These are phyloP conservation scores for Volvox reticuliferus DNA, from an alignment of 139 green algal species.

Conservation along the genomic window DNA sequence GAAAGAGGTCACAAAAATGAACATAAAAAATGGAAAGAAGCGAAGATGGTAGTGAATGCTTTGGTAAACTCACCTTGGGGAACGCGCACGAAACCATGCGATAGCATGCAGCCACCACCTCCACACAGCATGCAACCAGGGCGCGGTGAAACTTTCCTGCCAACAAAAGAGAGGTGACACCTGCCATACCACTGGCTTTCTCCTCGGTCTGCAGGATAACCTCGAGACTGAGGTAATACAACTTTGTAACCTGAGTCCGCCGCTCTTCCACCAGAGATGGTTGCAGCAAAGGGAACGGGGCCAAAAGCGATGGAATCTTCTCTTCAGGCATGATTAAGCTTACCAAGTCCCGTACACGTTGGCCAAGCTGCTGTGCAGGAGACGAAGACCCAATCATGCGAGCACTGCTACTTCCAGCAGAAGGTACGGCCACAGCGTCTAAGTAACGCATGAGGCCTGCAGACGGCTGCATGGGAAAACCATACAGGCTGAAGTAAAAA, in stretches of 20 bases:
- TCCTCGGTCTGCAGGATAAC: constrained; percentile 67
- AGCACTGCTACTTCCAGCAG: neutral
- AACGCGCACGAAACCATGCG: constrained; percentile 50
- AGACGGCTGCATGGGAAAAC: constrained; percentile 41
- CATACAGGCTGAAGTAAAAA: too few relatives aligned
- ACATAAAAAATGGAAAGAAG: neutral
- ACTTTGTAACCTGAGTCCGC: constrained; percentile 64
- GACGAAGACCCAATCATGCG: neutral
- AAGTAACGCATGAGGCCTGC: constrained; percentile 51
- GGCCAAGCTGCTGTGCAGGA: constrained; percentile 8
- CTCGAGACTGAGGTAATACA: constrained; percentile 81
- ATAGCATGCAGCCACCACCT: constrained; percentile 74
- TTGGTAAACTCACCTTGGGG: constrained; percentile 4
- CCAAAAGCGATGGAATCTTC: neutral
- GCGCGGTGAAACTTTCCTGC: constrained; percentile 71
- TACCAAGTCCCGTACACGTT: constrained; percentile 48
- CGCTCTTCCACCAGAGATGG: constrained; percentile 52
- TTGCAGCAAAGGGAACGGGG: constrained; percentile 53
- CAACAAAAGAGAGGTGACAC: constrained; percentile 51
- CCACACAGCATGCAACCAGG: constrained; percentile 71
- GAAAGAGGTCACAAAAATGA: neutral
- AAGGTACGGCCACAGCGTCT: neutral
- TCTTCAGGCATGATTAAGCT: constrained; percentile 50
- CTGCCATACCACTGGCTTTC: neutral
- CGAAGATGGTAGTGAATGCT: neutral